These are phyloP conservation scores for Gossypium trilobum DNA, from an alignment of 441 rosid species.

Conservation along the genomic window DNA sequence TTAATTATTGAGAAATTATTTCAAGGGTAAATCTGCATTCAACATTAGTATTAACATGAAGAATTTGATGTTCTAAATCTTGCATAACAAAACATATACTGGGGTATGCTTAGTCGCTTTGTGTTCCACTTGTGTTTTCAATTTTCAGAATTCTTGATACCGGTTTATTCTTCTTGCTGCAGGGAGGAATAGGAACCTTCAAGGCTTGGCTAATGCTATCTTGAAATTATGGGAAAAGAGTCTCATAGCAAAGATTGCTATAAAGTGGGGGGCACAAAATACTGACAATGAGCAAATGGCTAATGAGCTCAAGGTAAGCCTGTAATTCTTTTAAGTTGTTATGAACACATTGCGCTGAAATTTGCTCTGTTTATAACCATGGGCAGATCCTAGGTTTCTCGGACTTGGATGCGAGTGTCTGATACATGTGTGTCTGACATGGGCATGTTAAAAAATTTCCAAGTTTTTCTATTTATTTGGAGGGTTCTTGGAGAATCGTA, in stretches of 20 bases:
- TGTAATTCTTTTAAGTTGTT: background rate
- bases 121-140: background rate
- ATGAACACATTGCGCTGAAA: background rate
- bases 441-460: no score
- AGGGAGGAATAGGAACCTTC: slow-evolving; percentile 75
- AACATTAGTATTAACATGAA: background rate
- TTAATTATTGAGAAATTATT: background rate
- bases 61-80: background rate
- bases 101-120: background rate
- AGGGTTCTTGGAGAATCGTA: no score
- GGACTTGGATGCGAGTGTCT: no score
- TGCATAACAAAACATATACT: background rate
- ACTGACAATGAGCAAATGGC: slow-evolving; percentile 77
- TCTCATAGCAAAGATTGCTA: slow-evolving; percentile 65
- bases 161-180: slow-evolving; percentile 19
- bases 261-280: slow-evolving; percentile 75
- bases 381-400: background rate
- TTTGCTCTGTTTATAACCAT: background rate
- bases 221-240: slow-evolving; percentile 67
- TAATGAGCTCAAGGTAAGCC: slow-evolving; percentile 58
- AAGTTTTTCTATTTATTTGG: no score
- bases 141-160: background rate
- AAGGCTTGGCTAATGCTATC: slow-evolving; percentile 76
- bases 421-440: no score
- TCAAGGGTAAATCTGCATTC: background rate